phyloP scores from a whole-genome alignment of 176 grass and related monocot genomes.

The Hsuehochloa calcarea region DNA sequence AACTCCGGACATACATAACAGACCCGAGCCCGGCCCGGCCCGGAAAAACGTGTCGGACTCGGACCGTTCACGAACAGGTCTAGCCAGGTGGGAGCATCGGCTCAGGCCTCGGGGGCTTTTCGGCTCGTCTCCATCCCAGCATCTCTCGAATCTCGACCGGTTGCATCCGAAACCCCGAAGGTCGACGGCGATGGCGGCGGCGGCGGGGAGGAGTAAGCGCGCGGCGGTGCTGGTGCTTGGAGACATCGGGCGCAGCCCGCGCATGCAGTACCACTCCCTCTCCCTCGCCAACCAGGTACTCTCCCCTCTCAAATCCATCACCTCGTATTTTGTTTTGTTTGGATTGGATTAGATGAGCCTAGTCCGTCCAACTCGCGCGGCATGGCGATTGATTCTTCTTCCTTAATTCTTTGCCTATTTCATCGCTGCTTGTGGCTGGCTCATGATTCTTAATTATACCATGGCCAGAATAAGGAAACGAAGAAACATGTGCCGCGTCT shows the following conservation, averaged over 20 bases:
- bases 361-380: not conserved
- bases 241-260: slow-evolving; percentile 91
- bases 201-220: slow-evolving; percentile 48
- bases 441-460: not conserved
- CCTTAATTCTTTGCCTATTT: not conserved
- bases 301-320: not conserved
- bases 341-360: not conserved
- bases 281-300: slow-evolving; percentile 80
- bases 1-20: too few species aligned
- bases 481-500: not conserved
- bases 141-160: not conserved
- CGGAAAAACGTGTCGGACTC: too few species aligned
- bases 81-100: not conserved
- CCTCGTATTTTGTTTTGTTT: not conserved
- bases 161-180: slow-evolving; percentile 6
- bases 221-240: slow-evolving; percentile 86
- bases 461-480: not conserved
- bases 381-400: not conserved
- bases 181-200: slow-evolving; percentile 6
- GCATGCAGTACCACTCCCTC: slow-evolving; percentile 97
- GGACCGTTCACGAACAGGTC: too few species aligned
- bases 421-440: not conserved
- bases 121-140: not conserved
- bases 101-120: not conserved
- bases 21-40: too few species aligned